Evolutionary conservation across 805 yeast species (phyloP), one percentile per base, ranked within the genome.

Genomic region (Candida sanyiensis): DNA sequence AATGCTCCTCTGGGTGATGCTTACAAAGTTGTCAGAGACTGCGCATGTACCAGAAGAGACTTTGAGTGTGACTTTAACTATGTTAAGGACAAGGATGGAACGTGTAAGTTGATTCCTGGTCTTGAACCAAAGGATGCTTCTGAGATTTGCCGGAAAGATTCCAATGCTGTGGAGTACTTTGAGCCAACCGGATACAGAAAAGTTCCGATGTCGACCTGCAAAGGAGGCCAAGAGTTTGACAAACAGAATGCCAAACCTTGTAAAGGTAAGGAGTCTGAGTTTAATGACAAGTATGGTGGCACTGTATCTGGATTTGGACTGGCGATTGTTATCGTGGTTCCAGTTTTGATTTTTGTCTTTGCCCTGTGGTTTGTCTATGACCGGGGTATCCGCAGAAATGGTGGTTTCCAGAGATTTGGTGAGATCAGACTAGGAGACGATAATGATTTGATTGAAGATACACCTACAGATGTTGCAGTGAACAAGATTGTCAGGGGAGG

Each of bases 21-120:
- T 0, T 73, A 67, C 55, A 73, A 69, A 47, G 62, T 73, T 11
- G 60, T 70, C 7, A 67, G 76, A 46, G 79, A 84, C 56, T 93
- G 99, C 62, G 55, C 80, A 1, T 93, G 99, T 63, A 72, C 90
- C 0, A 73, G 96, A 61, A 72, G 73, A 35, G 99, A 90, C 54
- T 93, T 68, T 55, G 99, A 93, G 61, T 93, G 99, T 72, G 98
- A 93, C 58, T 87, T 77, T 64, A 89, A 89, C 61, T 89, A 69
- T 59, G 75, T 61, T 39, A 72, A 80, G 44, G 77, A 77, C 24
- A 47, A 52, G 0, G 96, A 88, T 57, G 95, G 95, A 16, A 82
- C 94, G 0, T 93, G 98, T 65, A 77, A 80, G 56, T 69, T 88
- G 30, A 83, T 87, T 10, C 62, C 66, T 8, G 97, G 96, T 0